A percentile compares a stretch with the other conserved stretches of the same genome.
Evolutionary conservation across 495 filamentous ascomycete genomes (phyloP).

Genomic region (Penicillium samsonianum): DNA sequence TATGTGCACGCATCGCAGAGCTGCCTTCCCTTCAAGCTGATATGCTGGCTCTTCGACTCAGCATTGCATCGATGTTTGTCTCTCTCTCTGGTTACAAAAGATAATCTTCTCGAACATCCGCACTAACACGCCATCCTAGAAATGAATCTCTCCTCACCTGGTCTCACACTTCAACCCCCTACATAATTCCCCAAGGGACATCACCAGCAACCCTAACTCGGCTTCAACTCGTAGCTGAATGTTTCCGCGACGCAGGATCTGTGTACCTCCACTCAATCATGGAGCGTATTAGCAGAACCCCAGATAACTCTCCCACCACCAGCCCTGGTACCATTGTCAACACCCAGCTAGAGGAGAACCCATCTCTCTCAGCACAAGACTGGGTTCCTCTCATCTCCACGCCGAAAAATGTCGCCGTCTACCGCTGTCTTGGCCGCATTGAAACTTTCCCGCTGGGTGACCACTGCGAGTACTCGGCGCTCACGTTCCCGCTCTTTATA

Average conservation of each 20-base stretch:
- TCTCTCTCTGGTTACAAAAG: background rate
- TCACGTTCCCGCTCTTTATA: slow-evolving; percentile 49
- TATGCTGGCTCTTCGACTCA: slow-evolving; percentile 26
- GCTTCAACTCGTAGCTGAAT: slow-evolving; percentile 47
- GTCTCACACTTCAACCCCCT: slow-evolving; percentile 33
- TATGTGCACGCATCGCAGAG: slow-evolving; percentile 42
- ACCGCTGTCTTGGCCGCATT: slow-evolving; percentile 33
- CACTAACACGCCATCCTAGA: slow-evolving; percentile 20
- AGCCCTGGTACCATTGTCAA: background rate
- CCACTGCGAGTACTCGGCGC: slow-evolving; percentile 47
- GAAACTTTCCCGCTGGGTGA: slow-evolving; percentile 34
- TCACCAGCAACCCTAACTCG: slow-evolving; percentile 34
- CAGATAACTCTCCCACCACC: background rate
- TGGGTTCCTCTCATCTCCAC: slow-evolving; percentile 27
- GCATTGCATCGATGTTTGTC: slow-evolving; percentile 40
- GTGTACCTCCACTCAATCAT: slow-evolving; percentile 47
- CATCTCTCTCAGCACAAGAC: background rate
- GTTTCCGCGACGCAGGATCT: slow-evolving; percentile 47
- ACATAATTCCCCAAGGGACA: slow-evolving; percentile 39
- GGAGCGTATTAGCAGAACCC: slow-evolving; percentile 28
- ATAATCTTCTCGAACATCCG: background rate
- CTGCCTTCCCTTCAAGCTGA: slow-evolving; percentile 33
- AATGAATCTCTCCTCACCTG: slow-evolving; percentile 41
- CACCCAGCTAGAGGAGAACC: background rate
- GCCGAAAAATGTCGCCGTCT: slow-evolving; percentile 35